These are phyloP conservation scores for Hypoxylon sp. DNA, from an alignment of 2,329 filamentous ascomycete genomes.

Conservation along the genomic window DNA sequence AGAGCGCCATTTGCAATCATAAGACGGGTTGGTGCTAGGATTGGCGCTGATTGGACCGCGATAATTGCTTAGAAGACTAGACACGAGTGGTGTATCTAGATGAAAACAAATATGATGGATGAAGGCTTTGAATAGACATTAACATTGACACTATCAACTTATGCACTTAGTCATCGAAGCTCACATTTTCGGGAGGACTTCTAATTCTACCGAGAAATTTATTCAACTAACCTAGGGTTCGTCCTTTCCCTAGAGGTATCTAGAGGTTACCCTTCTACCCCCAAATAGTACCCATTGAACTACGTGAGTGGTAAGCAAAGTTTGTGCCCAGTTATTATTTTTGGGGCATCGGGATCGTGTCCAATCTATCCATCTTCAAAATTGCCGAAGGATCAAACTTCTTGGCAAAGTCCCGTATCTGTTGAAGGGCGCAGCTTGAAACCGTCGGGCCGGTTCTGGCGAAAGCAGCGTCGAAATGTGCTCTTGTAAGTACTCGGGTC, in stretches of 20 bases:
- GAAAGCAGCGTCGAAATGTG: not conserved
- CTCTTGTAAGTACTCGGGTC: not conserved
- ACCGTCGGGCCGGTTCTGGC: not conserved
- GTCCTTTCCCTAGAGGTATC: not conserved
- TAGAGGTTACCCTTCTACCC: too few relatives aligned
- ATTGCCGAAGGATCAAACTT: not conserved
- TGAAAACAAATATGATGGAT: conserved; percentile 31
- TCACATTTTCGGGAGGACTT: too few relatives aligned
- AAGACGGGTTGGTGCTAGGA: conserved; percentile 65
- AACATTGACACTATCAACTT: not conserved
- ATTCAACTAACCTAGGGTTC: not conserved
- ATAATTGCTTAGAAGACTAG: conserved; percentile 53
- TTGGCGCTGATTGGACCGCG: conserved; percentile 69
- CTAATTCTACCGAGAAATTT: not conserved
- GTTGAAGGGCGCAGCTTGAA: not conserved
- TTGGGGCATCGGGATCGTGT: not conserved
- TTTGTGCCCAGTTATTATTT: too few relatives aligned
- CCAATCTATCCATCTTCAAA: not conserved
- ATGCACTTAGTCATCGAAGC: too few relatives aligned
- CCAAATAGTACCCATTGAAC: too few relatives aligned
- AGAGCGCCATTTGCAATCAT: conserved; percentile 68
- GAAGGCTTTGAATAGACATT: not conserved
- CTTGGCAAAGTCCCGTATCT: not conserved
- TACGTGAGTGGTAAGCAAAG: too few relatives aligned
- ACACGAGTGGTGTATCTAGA: conserved; percentile 5